A percentile compares a stretch with the other conserved stretches of the same genome.
Evolutionary conservation across 257 asterid species (phyloP).

Genomic region (Rhazya stricta): DNA sequence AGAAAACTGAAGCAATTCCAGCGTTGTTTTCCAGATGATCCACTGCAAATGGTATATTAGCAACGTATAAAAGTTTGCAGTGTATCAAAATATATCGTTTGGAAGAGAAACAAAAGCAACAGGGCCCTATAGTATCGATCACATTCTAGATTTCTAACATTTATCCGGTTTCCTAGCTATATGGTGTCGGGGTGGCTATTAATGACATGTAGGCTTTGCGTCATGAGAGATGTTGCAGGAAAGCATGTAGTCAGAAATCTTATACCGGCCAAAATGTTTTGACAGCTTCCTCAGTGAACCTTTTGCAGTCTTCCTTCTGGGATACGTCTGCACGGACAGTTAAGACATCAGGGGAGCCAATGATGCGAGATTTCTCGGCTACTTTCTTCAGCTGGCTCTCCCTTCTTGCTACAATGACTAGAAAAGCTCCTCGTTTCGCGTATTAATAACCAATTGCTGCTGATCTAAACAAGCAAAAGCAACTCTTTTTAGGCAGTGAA

Average conservation of each 20-base stretch:
- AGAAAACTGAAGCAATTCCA: constrained; percentile 35
- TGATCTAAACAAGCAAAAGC: background rate
- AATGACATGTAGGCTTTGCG: too few relatives aligned
- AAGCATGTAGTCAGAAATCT: constrained; percentile 2
- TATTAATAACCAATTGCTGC: constrained; percentile 56
- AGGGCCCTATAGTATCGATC: background rate
- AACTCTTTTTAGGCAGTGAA: too few relatives aligned
- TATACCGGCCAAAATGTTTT: constrained; percentile 51
- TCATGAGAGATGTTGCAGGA: too few relatives aligned
- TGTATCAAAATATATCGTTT: too few relatives aligned
- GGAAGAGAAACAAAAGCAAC: background rate
- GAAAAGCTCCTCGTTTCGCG: constrained; percentile 53
- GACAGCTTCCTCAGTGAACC: constrained; percentile 46
- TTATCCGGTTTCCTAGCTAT: too few relatives aligned
- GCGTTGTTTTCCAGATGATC: constrained; percentile 60
- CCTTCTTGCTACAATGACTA: constrained; percentile 55
- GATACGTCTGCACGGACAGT: constrained; percentile 44
- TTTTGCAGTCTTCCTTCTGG: constrained; percentile 46
- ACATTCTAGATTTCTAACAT: too few relatives aligned
- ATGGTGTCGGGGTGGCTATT: too few relatives aligned
- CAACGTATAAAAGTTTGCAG: background rate
- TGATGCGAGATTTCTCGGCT: constrained; percentile 44
- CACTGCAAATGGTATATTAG: constrained; percentile 34
- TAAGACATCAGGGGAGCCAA: constrained; percentile 48
- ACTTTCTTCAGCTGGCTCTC: constrained; percentile 44